Conservation (phyloP, 257 asterid species). For the Petunia secreta region DNA sequence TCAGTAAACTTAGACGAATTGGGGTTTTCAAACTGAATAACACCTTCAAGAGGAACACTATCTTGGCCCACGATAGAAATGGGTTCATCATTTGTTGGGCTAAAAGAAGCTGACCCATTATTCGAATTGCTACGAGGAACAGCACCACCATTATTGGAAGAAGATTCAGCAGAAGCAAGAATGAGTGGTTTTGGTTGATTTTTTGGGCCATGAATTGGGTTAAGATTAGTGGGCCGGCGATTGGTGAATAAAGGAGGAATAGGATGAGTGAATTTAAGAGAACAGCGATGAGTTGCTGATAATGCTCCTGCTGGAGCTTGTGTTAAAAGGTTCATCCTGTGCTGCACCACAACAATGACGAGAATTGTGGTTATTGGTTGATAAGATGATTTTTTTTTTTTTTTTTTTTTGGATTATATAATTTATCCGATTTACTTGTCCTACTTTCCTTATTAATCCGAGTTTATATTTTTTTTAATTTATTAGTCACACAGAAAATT, state of each 20-base stretch:
- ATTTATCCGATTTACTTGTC: too few relatives aligned
- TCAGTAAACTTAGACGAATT: conserved; percentile 36
- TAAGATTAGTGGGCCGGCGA: conserved; percentile 47
- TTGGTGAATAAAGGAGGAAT: conserved; percentile 66
- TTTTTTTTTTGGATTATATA: not conserved
- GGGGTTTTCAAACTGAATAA: conserved; percentile 83
- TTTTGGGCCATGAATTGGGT: conserved; percentile 38
- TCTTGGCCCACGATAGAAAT: conserved; percentile 59
- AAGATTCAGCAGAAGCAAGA: conserved; percentile 47
- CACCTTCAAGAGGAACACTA: conserved; percentile 75
- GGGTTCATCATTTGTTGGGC: conserved; percentile 36
- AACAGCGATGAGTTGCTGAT: conserved; percentile 58
- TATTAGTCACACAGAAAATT: too few relatives aligned
- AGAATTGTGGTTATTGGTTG: not conserved
- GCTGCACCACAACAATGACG: not conserved
- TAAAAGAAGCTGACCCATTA: conserved; percentile 25
- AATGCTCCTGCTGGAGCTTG: conserved; percentile 57
- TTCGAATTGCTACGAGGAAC: conserved; percentile 37
- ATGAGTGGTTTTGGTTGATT: conserved; percentile 45
- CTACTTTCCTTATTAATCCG: too few relatives aligned
- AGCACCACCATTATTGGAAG: conserved; percentile 35
- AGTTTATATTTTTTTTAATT: too few relatives aligned
- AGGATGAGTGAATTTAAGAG: conserved; percentile 67
- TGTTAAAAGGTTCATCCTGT: conserved; percentile 48
- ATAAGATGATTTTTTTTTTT: not conserved